Percentiles rank a stretch among this genome's conserved stretches.
phyloP scores from a whole-genome alignment of 257 asterid species.

The Nicotiana sylvestris region DNA sequence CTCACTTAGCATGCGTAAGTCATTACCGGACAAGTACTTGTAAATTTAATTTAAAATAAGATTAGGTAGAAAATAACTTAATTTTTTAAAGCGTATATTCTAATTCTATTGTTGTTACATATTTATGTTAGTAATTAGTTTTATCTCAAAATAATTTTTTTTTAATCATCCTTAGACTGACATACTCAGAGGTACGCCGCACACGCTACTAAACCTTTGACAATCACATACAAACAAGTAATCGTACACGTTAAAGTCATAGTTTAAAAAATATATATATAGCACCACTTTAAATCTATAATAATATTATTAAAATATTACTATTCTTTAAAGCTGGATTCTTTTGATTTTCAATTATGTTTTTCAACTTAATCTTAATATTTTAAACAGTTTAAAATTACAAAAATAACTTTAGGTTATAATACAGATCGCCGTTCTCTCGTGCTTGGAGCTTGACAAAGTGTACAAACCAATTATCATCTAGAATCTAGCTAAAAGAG shows the following conservation, averaged over 20 bases:
- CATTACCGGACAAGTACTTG: not conserved
- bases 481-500: not conserved
- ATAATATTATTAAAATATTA: not conserved
- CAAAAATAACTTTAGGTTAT: not conserved
- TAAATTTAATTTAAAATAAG: not conserved
- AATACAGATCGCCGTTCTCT: not conserved
- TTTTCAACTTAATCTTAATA: conserved; percentile 4
- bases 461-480: not conserved
- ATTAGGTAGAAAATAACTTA: not conserved
- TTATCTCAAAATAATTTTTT: not conserved
- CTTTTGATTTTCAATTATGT: not conserved
- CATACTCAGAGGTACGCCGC: not conserved
- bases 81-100: too few relatives aligned
- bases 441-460: conserved; percentile 10
- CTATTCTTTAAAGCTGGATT: not conserved
- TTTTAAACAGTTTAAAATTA: not conserved
- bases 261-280: not conserved
- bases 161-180: not conserved
- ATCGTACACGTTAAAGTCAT: not conserved
- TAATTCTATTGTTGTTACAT: not conserved
- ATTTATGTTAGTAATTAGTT: not conserved
- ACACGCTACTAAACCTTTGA: not conserved
- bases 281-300: not conserved
- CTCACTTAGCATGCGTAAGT: not conserved
- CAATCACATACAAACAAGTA: not conserved